These are phyloP conservation scores for Naganishia sp. DNA, from an alignment of 1,284 basidiomycete genomes.

Conservation along the genomic window DNA sequence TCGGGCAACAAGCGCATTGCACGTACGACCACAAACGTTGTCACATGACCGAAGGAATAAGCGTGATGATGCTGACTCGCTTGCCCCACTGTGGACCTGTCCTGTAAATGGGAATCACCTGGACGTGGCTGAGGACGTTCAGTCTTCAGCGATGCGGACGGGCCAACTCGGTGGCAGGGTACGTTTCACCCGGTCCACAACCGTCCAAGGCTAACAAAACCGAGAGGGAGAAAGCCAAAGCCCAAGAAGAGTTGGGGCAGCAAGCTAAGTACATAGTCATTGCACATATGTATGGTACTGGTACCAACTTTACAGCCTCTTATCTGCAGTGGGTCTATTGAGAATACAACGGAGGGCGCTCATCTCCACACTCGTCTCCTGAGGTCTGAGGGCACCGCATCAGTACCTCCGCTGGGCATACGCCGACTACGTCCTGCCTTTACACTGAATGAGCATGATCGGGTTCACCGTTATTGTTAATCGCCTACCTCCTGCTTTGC, in stretches of 20 bases:
- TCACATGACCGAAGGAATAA: no score
- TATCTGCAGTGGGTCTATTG: constrained; percentile 1
- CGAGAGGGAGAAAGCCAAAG: not conserved
- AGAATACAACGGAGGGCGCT: constrained; percentile 6
- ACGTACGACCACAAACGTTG: no score
- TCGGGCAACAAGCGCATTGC: no score
- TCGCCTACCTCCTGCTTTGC: constrained; percentile 2
- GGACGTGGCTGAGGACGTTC: not conserved
- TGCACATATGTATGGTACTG: not conserved
- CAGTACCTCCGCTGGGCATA: no score
- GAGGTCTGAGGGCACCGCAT: not conserved
- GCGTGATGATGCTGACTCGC: not conserved
- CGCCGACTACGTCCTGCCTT: not conserved
- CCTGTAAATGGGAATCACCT: constrained; percentile 2
- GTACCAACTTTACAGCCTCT: no score
- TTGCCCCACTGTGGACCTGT: not conserved
- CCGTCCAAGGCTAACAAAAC: constrained; percentile 3
- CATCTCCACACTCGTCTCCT: constrained; percentile 13
- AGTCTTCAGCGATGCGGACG: constrained; percentile 11
- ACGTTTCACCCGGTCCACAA: not conserved
- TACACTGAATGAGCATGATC: no score
- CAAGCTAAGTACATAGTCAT: not conserved
- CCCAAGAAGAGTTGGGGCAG: constrained; percentile 13
- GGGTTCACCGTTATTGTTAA: constrained; percentile 1
- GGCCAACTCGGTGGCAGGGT: not conserved